phyloP scores from a whole-genome alignment of 2,329 filamentous ascomycete species.

The Talaromyces rugulosus region DNA sequence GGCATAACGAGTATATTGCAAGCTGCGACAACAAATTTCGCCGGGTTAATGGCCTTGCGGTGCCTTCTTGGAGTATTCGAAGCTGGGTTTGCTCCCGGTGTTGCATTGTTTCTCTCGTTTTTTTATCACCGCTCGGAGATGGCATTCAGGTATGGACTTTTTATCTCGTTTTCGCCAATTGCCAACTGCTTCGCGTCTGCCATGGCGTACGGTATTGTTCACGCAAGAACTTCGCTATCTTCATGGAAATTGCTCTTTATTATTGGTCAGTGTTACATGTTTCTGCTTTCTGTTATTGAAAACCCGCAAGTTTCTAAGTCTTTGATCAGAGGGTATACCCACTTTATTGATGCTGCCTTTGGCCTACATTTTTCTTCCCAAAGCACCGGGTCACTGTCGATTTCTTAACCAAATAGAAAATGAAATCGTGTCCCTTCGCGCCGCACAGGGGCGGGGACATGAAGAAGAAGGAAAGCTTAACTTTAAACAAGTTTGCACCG shows the following conservation, averaged over 20 bases:
- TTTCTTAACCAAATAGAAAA: neutral
- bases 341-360: neutral
- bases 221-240: neutral
- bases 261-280: constrained; percentile 6
- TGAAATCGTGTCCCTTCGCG: neutral
- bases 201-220: constrained; percentile 64
- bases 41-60: constrained; percentile 13
- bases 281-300: no score
- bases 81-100: constrained; percentile 9
- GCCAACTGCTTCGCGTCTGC: constrained; percentile 62
- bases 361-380: neutral
- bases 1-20: constrained; percentile 4
- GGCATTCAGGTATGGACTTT: constrained; percentile 71
- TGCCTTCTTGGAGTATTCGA: constrained; percentile 13
- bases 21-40: constrained; percentile 1
- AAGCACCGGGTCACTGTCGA: neutral
- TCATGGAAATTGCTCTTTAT: constrained; percentile 9
- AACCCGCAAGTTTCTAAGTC: no score
- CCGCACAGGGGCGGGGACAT: neutral
- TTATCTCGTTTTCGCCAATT: constrained; percentile 63
- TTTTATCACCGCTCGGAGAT: constrained; percentile 61
- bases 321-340: neutral
- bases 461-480: constrained; percentile 5
- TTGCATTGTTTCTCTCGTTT: constrained; percentile 41
- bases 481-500: constrained; percentile 3